Percentiles rank a stretch among this genome's conserved stretches.
phyloP scores from a whole-genome alignment of 2,329 filamentous ascomycete species.

The Microcyclosporella mali region DNA sequence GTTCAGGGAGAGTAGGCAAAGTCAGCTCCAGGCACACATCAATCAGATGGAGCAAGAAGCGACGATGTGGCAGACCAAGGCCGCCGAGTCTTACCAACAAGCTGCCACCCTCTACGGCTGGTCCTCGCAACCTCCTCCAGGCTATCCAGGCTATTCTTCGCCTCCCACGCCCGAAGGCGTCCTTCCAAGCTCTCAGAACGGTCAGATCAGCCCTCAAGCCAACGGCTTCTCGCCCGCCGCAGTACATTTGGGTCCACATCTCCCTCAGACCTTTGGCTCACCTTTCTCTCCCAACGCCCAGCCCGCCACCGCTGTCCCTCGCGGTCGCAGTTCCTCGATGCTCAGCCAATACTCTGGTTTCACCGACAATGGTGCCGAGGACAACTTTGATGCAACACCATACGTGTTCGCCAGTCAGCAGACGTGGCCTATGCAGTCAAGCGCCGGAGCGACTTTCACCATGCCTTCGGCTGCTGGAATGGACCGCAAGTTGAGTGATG shows the following conservation, averaged over 20 bases:
- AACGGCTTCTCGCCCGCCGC: conserved; percentile 15
- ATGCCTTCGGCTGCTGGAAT: conserved; percentile 9
- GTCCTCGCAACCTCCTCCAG: conserved; percentile 19
- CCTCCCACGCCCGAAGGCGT: conserved; percentile 55
- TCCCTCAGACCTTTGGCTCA: conserved; percentile 16
- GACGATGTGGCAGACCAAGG: conserved; percentile 35
- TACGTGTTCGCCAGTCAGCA: conserved; percentile 17
- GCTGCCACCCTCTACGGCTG: conserved; percentile 25
- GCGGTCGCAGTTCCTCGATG: conserved; percentile 48
- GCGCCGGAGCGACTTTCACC: conserved; percentile 2
- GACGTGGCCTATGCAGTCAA: conserved; percentile 20
- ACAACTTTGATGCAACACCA: conserved; percentile 13
- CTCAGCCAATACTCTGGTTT: conserved; percentile 48
- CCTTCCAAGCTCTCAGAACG: conserved; percentile 45
- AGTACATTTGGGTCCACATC: conserved; percentile 11
- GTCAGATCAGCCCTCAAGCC: conserved; percentile 16
- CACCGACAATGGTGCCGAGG: conserved; percentile 37
- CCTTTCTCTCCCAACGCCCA: conserved; percentile 20
- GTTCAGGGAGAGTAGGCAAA: conserved; percentile 35
- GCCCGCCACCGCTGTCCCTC: conserved; percentile 16
- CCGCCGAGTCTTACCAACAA: conserved; percentile 36
- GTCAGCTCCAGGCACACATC: conserved; percentile 35
- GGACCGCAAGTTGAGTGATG: conserved; percentile 24
- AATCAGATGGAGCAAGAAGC: conserved; percentile 34
- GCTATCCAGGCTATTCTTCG: conserved; percentile 30